These are phyloP conservation scores for Yamadazyma insecticola DNA, from an alignment of 805 yeast species.

Conservation along the genomic window DNA sequence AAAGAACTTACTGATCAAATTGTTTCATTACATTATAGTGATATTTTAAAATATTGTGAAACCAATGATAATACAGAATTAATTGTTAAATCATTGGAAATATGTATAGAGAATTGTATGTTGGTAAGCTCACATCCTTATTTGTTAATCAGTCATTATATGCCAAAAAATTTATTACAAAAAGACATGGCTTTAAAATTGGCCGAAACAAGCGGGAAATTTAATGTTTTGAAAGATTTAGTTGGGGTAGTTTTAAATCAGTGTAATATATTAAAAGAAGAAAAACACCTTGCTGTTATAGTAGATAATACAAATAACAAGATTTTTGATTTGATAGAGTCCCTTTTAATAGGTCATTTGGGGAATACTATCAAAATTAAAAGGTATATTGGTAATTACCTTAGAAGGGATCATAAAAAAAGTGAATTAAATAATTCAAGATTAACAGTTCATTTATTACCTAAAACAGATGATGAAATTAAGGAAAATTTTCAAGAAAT, in stretches of 20 bases:
- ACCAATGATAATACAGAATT: constrained; percentile 46
- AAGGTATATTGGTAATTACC: constrained; percentile 53
- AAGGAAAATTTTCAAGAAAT: constrained; percentile 11
- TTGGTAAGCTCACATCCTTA: constrained; percentile 88
- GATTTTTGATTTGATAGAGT: constrained; percentile 69
- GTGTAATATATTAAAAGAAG: constrained; percentile 7
- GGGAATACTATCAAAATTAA: constrained; percentile 32
- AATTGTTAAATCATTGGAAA: constrained; percentile 68
- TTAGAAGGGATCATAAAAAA: constrained; percentile 13
- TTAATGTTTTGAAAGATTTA: constrained; percentile 62
- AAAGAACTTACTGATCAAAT: constrained; percentile 88
- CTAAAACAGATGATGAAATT: constrained; percentile 18
- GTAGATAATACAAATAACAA: constrained; percentile 62
- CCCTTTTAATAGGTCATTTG: constrained; percentile 56
- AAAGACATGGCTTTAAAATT: constrained; percentile 68
- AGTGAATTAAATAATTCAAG: constrained; percentile 10
- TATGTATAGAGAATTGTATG: constrained; percentile 71
- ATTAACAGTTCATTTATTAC: constrained; percentile 38
- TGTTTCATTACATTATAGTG: constrained; percentile 85
- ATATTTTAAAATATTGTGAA: constrained; percentile 82
- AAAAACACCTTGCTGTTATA: constrained; percentile 56
- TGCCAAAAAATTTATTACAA: constrained; percentile 73
- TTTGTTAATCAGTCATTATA: constrained; percentile 72
- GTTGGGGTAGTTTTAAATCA: constrained; percentile 45
- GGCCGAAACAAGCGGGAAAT: constrained; percentile 81